phyloP scores from a whole-genome alignment of 768 basidiomycete genomes.

The Leccinum ochraceum region DNA sequence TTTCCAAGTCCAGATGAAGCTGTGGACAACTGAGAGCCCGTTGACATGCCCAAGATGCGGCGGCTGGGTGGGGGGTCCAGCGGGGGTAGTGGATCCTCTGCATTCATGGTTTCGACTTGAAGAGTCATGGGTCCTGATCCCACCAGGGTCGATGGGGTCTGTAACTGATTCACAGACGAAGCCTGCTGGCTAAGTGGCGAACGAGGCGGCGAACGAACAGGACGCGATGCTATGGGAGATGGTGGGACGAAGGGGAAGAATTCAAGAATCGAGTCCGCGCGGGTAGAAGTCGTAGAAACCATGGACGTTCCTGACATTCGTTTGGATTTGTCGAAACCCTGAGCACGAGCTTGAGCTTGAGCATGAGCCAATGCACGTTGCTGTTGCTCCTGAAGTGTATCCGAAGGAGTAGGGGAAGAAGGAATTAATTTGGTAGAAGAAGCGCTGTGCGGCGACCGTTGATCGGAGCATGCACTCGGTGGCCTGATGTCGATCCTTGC shows the following conservation, averaged over 20 bases:
- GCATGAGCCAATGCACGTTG: slow-evolving; percentile 60
- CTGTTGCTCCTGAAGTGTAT: slow-evolving; percentile 64
- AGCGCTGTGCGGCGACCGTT: slow-evolving; percentile 53
- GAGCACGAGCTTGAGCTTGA: slow-evolving; percentile 59
- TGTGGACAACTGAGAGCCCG: slow-evolving; percentile 74
- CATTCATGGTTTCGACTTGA: slow-evolving; percentile 24
- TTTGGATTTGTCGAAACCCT: slow-evolving; percentile 46
- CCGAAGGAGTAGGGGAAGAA: slow-evolving; percentile 38
- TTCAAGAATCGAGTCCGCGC: slow-evolving; percentile 83
- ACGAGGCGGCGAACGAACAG: slow-evolving; percentile 70
- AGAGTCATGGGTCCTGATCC: slow-evolving; percentile 1
- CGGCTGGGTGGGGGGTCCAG: slow-evolving; percentile 55
- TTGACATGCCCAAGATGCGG: slow-evolving; percentile 68
- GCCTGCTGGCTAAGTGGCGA: slow-evolving; percentile 69
- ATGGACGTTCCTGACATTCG: slow-evolving; percentile 67
- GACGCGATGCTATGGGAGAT: slow-evolving; percentile 83
- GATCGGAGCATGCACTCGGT: slow-evolving; percentile 35
- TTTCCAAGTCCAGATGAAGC: slow-evolving; percentile 79
- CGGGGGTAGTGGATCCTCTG: slow-evolving; percentile 37
- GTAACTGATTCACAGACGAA: slow-evolving; percentile 32
- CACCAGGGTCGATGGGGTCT: slow-evolving; percentile 3
- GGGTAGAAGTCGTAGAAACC: slow-evolving; percentile 65
- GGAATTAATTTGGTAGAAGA: slow-evolving; percentile 64
- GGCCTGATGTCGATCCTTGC: slow-evolving; percentile 68
- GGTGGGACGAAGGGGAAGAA: slow-evolving; percentile 90